Conservation (phyloP, 2,329 filamentous ascomycete species). For the Scedosporium minutisporum region DNA sequence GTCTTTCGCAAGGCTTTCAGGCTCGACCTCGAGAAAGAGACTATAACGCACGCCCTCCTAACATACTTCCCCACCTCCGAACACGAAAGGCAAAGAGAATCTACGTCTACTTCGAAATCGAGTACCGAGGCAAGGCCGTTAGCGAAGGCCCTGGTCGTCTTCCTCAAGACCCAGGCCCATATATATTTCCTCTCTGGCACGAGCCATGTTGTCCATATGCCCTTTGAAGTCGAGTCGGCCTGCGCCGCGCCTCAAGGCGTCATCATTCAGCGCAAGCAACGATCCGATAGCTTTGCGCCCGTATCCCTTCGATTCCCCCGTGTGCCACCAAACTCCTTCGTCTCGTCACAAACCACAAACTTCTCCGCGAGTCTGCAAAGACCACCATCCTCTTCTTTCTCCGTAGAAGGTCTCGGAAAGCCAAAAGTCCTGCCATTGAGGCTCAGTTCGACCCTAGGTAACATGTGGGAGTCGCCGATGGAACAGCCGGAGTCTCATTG, state of each 20-base stretch:
- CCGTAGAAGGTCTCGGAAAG: conserved; percentile 45
- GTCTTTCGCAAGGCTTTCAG: conserved; percentile 78
- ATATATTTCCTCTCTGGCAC: conserved; percentile 84
- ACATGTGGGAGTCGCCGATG: conserved; percentile 45
- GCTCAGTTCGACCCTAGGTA: conserved; percentile 44
- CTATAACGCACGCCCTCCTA: conserved; percentile 75
- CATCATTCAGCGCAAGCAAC: conserved; percentile 72
- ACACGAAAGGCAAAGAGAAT: conserved; percentile 17
- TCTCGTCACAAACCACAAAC: conserved; percentile 53
- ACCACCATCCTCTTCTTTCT: conserved; percentile 30
- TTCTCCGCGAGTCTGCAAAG: conserved; percentile 23
- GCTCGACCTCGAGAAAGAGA: conserved; percentile 78
- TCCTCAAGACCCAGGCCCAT: conserved; percentile 86
- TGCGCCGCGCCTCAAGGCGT: conserved; percentile 76
- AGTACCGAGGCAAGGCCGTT: conserved; percentile 19
- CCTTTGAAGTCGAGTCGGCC: conserved; percentile 85
- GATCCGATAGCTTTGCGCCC: conserved; percentile 37
- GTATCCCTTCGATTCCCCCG: conserved; percentile 46
- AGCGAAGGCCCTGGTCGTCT: conserved; percentile 71
- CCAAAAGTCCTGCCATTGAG: conserved; percentile 44
- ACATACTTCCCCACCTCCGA: conserved; percentile 63
- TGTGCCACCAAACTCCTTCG: conserved; percentile 75
- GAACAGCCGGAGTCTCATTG: conserved; percentile 49
- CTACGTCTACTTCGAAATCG: conserved; percentile 5
- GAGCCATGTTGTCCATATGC: conserved; percentile 82